phyloP scores from a whole-genome alignment of 257 asterid species.

The Leonotis leonurus region DNA sequence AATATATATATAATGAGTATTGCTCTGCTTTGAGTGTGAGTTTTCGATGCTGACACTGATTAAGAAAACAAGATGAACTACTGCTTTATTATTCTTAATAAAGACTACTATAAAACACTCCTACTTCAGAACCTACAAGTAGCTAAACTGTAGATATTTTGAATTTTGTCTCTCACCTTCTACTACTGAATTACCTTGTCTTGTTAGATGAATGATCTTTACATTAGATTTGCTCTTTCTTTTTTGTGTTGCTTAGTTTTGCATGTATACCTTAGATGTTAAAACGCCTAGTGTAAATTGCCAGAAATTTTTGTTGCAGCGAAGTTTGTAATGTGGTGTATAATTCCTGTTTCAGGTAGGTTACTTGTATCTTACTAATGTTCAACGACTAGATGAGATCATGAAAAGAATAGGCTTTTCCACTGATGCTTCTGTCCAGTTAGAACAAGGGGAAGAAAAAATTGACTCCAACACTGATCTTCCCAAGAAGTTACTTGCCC shows the following conservation, averaged over 20 bases:
- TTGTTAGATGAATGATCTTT: neutral
- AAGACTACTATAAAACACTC: neutral
- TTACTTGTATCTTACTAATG: slow-evolving; percentile 77
- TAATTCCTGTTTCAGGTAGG: slow-evolving; percentile 53
- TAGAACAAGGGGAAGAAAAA: slow-evolving; percentile 26
- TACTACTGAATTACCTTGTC: neutral
- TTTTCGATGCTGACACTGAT: neutral
- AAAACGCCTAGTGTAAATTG: neutral
- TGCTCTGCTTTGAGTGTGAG: neutral
- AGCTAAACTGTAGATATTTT: neutral
- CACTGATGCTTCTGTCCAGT: slow-evolving; percentile 37
- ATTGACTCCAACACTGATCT: slow-evolving; percentile 9
- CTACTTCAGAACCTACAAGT: neutral
- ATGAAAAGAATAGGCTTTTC: slow-evolving; percentile 84
- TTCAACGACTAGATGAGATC: slow-evolving; percentile 63
- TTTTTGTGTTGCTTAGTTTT: neutral
- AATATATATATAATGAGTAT: neutral
- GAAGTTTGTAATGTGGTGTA: neutral
- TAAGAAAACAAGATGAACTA: neutral
- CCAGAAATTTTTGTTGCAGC: neutral
- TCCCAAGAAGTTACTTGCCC: slow-evolving; percentile 1
- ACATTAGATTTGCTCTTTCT: neutral
- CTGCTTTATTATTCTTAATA: neutral
- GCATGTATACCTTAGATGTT: neutral
- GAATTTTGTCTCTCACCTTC: neutral